These are phyloP conservation scores for Solanum chilense DNA, from an alignment of 257 asterid species.

Conservation along the genomic window DNA sequence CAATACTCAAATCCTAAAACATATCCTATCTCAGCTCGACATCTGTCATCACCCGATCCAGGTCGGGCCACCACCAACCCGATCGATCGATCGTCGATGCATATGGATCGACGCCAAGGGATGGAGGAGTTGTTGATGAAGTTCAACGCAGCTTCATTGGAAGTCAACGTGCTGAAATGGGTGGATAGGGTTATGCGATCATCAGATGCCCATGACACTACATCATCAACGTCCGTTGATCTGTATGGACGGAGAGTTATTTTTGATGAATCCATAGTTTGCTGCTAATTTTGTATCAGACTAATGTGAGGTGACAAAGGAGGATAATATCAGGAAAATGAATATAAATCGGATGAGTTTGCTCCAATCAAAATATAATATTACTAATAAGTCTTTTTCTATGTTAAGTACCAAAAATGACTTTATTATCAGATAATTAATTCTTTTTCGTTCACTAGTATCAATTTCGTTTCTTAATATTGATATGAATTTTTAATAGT, in stretches of 20 bases:
- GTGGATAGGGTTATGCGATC: slow-evolving; percentile 25
- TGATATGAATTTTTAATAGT: no score
- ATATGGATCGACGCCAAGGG: slow-evolving; percentile 45
- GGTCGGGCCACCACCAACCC: slow-evolving; percentile 21
- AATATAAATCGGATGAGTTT: neutral
- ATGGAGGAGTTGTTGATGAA: slow-evolving; percentile 31
- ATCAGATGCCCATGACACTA: slow-evolving; percentile 43
- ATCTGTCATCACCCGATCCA: slow-evolving; percentile 23
- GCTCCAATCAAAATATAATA: neutral
- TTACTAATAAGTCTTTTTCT: no score
- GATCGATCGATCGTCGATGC: slow-evolving; percentile 28
- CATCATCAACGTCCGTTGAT: slow-evolving; percentile 25
- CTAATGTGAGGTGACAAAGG: neutral
- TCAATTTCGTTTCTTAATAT: no score
- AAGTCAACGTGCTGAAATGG: slow-evolving; percentile 23
- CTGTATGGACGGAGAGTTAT: slow-evolving; percentile 28
- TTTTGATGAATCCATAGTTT: slow-evolving; percentile 20
- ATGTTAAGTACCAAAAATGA: no score
- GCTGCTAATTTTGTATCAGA: neutral
- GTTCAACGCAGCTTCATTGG: slow-evolving; percentile 27
- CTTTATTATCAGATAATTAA: no score
- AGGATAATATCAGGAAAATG: neutral
- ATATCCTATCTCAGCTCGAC: slow-evolving; percentile 33
- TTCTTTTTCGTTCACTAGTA: no score
- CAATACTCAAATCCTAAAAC: slow-evolving; percentile 24